These are phyloP conservation scores for Fragaria vesca DNA, from an alignment of 306 rosid genomes.

Conservation along the genomic window DNA sequence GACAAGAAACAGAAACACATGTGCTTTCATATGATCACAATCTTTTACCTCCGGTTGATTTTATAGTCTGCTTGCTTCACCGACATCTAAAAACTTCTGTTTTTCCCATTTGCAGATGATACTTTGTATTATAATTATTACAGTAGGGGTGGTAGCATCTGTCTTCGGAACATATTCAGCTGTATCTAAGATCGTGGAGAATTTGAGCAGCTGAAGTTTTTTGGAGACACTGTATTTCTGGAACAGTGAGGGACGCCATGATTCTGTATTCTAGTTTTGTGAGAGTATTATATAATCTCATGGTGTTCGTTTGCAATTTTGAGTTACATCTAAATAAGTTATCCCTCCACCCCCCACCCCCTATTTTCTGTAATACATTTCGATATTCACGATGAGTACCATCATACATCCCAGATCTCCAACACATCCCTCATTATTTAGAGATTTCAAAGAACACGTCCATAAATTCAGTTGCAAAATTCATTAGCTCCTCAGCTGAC, in stretches of 20 bases:
- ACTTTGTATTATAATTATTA: constrained; percentile 54
- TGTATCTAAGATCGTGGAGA: constrained; percentile 52
- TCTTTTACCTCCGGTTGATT: not conserved
- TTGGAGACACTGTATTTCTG: not conserved
- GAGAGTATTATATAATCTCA: not conserved
- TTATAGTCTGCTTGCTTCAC: not conserved
- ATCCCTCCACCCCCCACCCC: not conserved
- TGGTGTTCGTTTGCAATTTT: constrained; percentile 25
- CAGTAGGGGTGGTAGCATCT: constrained; percentile 56
- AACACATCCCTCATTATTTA: not conserved
- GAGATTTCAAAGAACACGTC: constrained; percentile 75
- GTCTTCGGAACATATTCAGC: constrained; percentile 78
- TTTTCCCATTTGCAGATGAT: constrained; percentile 40
- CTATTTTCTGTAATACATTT: not conserved
- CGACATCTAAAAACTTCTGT: not conserved
- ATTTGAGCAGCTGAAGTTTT: constrained; percentile 50
- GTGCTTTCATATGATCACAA: not conserved
- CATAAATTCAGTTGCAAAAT: constrained; percentile 46
- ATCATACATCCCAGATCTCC: no score
- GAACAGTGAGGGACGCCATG: not conserved
- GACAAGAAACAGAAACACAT: constrained; percentile 1
- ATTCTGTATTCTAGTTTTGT: constrained; percentile 4
- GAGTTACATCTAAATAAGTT: not conserved
- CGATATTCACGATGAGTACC: not conserved
- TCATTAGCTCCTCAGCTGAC: constrained; percentile 66